phyloP scores from a whole-genome alignment of 2,329 filamentous ascomycete genomes.

The Mariannaea elegans region DNA sequence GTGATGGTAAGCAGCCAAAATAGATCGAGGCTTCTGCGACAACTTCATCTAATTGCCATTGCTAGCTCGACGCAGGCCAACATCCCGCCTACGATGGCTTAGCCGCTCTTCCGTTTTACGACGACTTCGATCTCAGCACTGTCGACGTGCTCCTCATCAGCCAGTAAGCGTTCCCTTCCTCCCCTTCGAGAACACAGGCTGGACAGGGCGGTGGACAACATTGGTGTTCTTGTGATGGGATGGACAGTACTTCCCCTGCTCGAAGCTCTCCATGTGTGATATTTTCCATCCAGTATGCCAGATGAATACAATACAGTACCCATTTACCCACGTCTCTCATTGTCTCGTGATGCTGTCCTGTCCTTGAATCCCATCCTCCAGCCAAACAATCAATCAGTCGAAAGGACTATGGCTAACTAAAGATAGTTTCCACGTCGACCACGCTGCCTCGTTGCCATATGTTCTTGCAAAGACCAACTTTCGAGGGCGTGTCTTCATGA shows the following conservation, averaged over 20 bases:
- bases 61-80: conserved; percentile 92
- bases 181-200: conserved; percentile 37
- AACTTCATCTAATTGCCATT: conserved; percentile 31
- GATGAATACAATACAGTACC: conserved; percentile 51
- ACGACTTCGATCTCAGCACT: conserved; percentile 97
- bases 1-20: conserved; percentile 77
- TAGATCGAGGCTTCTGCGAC: not conserved
- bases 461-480: conserved; percentile 99
- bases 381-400: conserved; percentile 15
- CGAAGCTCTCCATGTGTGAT: conserved; percentile 36
- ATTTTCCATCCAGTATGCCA: conserved; percentile 44
- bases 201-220: conserved; percentile 42
- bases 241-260: conserved; percentile 24
- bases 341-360: conserved; percentile 41
- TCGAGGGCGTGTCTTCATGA: conserved; percentile 97
- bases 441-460: conserved; percentile 98
- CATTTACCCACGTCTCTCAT: conserved; percentile 35
- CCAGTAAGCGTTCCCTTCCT: conserved; percentile 77
- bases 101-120: conserved; percentile 93
- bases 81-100: conserved; percentile 96
- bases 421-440: conserved; percentile 93
- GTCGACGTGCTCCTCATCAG: conserved; percentile 97
- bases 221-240: conserved; percentile 41
- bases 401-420: conserved; percentile 37
- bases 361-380: conserved; percentile 29